Base-by-base conservation (phyloP, 192 early-diverging fungal genomes). In the Coemansia sp. region DNA sequence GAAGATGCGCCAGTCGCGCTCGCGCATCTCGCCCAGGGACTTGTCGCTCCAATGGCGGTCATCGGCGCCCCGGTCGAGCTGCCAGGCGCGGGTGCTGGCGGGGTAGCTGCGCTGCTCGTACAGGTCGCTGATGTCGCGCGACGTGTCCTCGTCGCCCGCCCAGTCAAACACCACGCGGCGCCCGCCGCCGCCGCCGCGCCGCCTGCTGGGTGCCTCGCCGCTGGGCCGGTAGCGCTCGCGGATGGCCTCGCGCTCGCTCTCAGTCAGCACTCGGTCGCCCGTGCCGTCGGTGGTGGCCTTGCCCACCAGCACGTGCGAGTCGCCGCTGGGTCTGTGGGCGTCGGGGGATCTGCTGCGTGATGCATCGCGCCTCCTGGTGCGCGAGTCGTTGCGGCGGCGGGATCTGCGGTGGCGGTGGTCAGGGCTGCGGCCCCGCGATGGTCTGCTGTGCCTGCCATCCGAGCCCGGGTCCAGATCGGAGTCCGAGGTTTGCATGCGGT, bases 1-100 rank as follows among this genome's bases (percentile, higher is more conserved):
- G 72, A 99, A 97, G 46, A 99, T 99, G 67, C 97, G 88, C 97
- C 97, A 99, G 55, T 99, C 97, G 55, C 97, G 80, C 67, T 97
- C 94, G 40, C 76, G 81, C 97, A 99, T 99, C 43, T 97, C 85
- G 7, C 53, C 53, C 55, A 98, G 71, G 10, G 85, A 81, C 58
- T 99, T 99, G 24, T 94, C 90, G 18, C 82, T 75, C 97, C 97
- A 99, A 64, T 98, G 95, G 17, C 94, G 81, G 67, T 94, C 92
- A 50, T 96, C 93, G 79, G 35, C 38, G 53, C 49, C 46, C 39
- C 28, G 26, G 50, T 25, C 6, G 27, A 28, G 4, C 36, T 29
- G 9, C 51, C 39, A 4, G 22, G 42, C 3, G 13, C 10, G 3
- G 42, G 10, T 4, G 27, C 2, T 13, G 8, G 26, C n/a, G 3